Conservation (phyloP, 306 rosid species). For the Prunus mongolica region DNA sequence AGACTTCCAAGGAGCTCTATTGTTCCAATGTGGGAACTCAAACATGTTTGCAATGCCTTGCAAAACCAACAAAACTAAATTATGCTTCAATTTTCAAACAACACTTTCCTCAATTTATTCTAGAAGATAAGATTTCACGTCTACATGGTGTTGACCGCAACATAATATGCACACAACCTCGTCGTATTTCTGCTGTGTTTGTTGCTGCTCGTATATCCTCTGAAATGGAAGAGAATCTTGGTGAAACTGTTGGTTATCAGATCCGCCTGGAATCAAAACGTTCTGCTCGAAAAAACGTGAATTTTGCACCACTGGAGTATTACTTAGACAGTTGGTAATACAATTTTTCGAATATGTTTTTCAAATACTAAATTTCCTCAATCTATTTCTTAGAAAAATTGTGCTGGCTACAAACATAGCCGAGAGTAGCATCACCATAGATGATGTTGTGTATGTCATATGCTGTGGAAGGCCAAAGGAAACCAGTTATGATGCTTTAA, state of each 20-base stretch:
- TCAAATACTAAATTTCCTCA: constrained; percentile 19
- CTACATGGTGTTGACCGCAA: constrained; percentile 75
- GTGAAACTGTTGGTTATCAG: constrained; percentile 92
- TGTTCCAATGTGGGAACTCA: too few species aligned
- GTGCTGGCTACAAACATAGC: constrained; percentile 96
- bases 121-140: constrained; percentile 71
- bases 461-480: constrained; percentile 98
- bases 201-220: constrained; percentile 89
- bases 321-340: constrained; percentile 86
- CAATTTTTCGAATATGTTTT: constrained; percentile 8
- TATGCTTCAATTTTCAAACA: constrained; percentile 33
- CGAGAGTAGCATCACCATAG: constrained; percentile 97
- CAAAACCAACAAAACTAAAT: too few species aligned
- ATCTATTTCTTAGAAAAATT: constrained; percentile 63
- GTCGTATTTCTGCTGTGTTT: constrained; percentile 94
- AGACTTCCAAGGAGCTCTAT: too few species aligned
- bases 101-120: constrained; percentile 91
- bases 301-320: constrained; percentile 95
- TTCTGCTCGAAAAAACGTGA: constrained; percentile 54
- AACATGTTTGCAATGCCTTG: too few species aligned
- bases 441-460: constrained; percentile 14
- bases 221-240: constrained; percentile 89
- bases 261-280: constrained; percentile 87
- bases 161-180: constrained; percentile 95
- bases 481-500: constrained; percentile 94